Base-by-base conservation (phyloP, 108 stramenopile genomes). In the Discostella stelligeroides region DNA sequence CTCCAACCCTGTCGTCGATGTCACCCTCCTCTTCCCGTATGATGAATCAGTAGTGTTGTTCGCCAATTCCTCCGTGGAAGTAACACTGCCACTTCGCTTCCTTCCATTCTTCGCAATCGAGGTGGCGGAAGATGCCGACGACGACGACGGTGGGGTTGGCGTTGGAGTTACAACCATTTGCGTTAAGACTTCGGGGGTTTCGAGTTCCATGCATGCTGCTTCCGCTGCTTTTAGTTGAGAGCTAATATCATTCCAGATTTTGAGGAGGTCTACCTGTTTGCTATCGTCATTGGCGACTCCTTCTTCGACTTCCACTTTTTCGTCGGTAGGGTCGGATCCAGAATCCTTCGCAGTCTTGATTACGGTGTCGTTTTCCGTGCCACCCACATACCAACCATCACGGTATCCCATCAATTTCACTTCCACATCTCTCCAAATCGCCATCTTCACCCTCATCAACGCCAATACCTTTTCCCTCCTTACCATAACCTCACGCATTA, bases 341-440 rank as follows among this genome's bases (percentile, higher is more conserved):
- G 55, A 69, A 48, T 56, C 65, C 27, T 48, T 40, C 1, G 23
- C 51, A 70, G n/a, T n/a, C n/a, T 51, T 34, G 34, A 14, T 5
- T 29, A 49, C 48, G 58, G 37, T 70, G 64, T 29, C 46, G 17
- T 25, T 69, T 28, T 41, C 48, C 28, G 15, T 46, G 14, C 27
- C 49, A 49, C 47, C 25, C 41, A 38, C 56, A 62, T 46, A 27
- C 17, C 63, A 13, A 38, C 62, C 68, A 23, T 77, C 82, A 18
- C 88, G 81, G 30, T 80, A 75, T 23, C 58, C 64, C 20, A 94
- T 48, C 41, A 76, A 73, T n/a, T n/a, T 37, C 4, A 61, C 79
- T 55, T 84, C 75, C 13, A 88, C 79, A 63, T 95, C 94, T 28
- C 87, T 82, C 4, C 78, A 81, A 55, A 93, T 81, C 29, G 86